Percentiles rank a stretch among this genome's conserved stretches.
Evolutionary conservation across 2,329 filamentous ascomycete genomes (phyloP).

Genomic region (Knoxdaviesia capensis): DNA sequence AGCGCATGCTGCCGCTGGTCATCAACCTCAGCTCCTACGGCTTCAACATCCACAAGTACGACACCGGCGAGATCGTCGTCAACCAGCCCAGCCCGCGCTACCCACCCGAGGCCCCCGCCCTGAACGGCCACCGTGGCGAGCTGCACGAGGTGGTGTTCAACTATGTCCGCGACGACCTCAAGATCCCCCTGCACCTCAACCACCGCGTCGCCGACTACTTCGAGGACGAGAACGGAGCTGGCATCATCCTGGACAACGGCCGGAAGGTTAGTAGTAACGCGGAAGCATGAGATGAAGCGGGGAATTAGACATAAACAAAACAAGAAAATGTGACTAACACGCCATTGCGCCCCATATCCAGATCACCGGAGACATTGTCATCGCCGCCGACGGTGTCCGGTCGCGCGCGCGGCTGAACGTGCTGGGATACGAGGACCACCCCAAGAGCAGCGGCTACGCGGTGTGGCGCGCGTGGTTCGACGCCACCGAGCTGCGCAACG

Average conservation of each 20-base stretch:
- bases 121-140: constrained; percentile 41
- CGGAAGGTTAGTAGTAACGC: constrained; percentile 15
- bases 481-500: constrained; percentile 28
- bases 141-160: constrained; percentile 38
- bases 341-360: constrained; percentile 1
- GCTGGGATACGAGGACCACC: constrained; percentile 27
- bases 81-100: constrained; percentile 27
- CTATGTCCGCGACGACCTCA: constrained; percentile 31
- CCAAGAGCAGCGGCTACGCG: constrained; percentile 29
- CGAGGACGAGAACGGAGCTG: constrained; percentile 27
- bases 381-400: constrained; percentile 33
- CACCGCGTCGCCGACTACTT: constrained; percentile 30
- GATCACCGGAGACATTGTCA: constrained; percentile 26
- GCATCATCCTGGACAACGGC: constrained; percentile 27
- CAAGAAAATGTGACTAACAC: too few relatives aligned
- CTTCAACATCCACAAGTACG: constrained; percentile 42
- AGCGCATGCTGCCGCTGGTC: neutral
- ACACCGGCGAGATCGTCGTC: constrained; percentile 36
- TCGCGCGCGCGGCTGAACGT: constrained; percentile 29
- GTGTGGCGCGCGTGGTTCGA: constrained; percentile 32
- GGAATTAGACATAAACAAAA: too few relatives aligned
- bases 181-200: constrained; percentile 33
- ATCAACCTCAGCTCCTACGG: constrained; percentile 17
- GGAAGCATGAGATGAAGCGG: too few relatives aligned
- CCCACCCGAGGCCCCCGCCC: constrained; percentile 27